Base-by-base conservation (phyloP, 2,329 filamentous ascomycete species). In the Exserohilum turcica region DNA sequence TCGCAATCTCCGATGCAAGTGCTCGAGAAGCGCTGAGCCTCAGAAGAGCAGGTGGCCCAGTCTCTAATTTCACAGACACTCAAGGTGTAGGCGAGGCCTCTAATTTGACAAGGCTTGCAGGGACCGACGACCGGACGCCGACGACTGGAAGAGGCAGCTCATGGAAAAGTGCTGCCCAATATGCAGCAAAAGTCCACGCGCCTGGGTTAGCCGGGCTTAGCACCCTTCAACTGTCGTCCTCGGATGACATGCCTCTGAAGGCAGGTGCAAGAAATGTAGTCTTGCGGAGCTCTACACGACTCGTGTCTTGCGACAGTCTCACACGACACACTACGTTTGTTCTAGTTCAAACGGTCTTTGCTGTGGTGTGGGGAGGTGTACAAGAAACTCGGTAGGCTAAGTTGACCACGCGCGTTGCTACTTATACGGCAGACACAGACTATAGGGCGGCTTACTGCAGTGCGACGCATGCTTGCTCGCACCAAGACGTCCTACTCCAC, bases 1-100 rank as follows among this genome's bases (percentile, higher is more conserved):
- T 54, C 56, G 43, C 56, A 60, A 64, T 67, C 52, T 62, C 43
- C 61, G 54, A 61, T 36, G 63, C 61, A 65, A 61, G 31, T 52
- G 43, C 18, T 33, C 18, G 21, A 6, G 29, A 29, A 32, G 7
- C 16, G 19, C 28, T 21, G 12, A 12, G 16, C 44, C 56, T 59
- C 46, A 61, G 48, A 47, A 43, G 49, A 39, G 57, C 45, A 54
- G 51, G 52, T 61, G 27, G 36, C 27, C 48, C 28, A 13, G n/a
- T 46, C 48, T 48, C 50, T 65, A 57, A 57, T 58, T 48, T 51
- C 19, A 59, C 47, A 44, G 56, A 48, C n/a, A n/a, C n/a, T n/a
- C n/a, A n/a, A n/a, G n/a, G n/a, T n/a, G n/a, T n/a, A 54, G 40
- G 29, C 19, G 21, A 24, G 7, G 21, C 7, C 21, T 24, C 21